Evolutionary conservation across 2,329 filamentous ascomycete species (phyloP), one percentile per base, ranked within the genome.

Genomic region (Fusarium buxicola): DNA sequence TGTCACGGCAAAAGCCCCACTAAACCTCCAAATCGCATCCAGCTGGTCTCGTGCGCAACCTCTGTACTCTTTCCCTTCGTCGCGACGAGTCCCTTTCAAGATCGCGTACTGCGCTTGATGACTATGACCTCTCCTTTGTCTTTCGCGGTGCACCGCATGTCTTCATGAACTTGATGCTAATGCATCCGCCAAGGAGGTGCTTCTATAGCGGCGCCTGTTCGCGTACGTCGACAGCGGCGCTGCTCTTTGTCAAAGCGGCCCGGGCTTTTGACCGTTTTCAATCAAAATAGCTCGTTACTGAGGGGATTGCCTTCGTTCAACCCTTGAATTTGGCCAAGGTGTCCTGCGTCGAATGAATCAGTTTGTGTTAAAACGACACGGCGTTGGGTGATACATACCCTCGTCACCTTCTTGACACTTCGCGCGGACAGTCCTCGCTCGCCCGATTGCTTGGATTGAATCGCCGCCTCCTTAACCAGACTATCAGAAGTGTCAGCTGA

Each of bases 391-490:
- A 36, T 55, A 77, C 86, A 59, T 79, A 92, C 90, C 75, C 89
- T 86, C 3, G 91, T 91, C 41, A 91, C 91, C 74, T 90, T 94
- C 74, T 88, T 87, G 44, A 96, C 85, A 60, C 89, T 91, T 70
- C 88, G 87, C 3, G 90, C 88, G n/a, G 89, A 90, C 55, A 96
- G 82, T 5, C 85, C 85, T 67, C 87, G 86, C 73, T 95, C 92
- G 18, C 91, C 90, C 11, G 86, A 82, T 73, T 89, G 86, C 71
- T 91, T 92, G 45, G 90, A 87, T 69, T 89, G 86, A 60, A 94
- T 94, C 2, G 86, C 84, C 1, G 92, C 90, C 78, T 95, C 92
- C 66, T 90, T 92, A 75, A 96, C 84, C 48, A 96, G 81, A 38
- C 91, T 94, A 67, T 43, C 13, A 7, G 21, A 35, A 36, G 5